Evolutionary conservation across 768 basidiomycete species (phyloP), one percentile per base, ranked within the genome.

Genomic region (Leccinum barrowsii): DNA sequence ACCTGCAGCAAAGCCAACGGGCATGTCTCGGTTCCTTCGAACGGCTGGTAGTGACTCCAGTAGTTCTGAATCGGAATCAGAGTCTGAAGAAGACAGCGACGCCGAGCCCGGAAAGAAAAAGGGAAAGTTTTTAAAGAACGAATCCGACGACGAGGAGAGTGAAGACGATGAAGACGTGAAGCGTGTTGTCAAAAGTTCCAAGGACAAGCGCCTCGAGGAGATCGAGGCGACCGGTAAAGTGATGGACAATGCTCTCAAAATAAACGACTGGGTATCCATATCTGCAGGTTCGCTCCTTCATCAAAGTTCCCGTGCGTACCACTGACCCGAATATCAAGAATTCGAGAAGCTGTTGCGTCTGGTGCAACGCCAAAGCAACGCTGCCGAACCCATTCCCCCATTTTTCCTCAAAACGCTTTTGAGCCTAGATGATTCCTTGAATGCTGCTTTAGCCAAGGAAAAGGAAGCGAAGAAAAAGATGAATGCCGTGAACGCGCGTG

Each of bases 181-280:
- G 66, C 82, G 83, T 17, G 84, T 86, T 35, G 82, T 90, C 50
- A 82, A 83, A 59, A 93, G 91, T 69, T 95, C 96, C 42, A 89
- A 89, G 66, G 92, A 95, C 74, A 95, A 92, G 73, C 82, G 95
- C 54, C 74, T 94, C 69, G 93, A 89, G 50, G 97, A 98, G 80
- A 95, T 98, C 85, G 95, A 98, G 73, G 85, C 85, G 1, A 89
- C 89, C 3, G 92, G 92, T 56, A 94, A 89, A 75, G 80, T 80
- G 50, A 97, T 98, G 78, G 92, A 96, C 50, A 98, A 99, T 70
- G 94, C 89, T 19, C 79, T 91, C 61, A 96, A 92, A 80, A 95
- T 96, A 65, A 96, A 95, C 67, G 94, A 99, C 75, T 99, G 97
- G 97, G 86, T 88, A 24, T 85, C 85, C 28, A 95, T 94, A 66